Percentiles rank a stretch among this genome's conserved stretches.
phyloP scores from a whole-genome alignment of 352 stramenopile species.

The Pseudoperonospora humuli region DNA sequence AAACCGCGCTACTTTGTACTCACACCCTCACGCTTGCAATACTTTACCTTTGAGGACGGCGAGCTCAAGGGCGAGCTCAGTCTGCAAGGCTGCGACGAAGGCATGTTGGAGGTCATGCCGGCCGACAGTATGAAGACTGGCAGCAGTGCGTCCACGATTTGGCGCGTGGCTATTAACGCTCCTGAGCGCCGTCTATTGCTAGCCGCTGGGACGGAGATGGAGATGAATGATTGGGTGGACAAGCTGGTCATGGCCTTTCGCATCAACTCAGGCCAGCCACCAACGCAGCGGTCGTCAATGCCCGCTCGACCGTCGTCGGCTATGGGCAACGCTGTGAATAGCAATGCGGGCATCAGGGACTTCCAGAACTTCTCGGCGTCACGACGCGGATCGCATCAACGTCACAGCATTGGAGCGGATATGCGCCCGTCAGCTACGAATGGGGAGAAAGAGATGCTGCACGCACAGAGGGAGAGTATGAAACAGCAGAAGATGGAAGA shows the following conservation, averaged over 20 bases:
- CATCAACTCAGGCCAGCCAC: conserved; percentile 38
- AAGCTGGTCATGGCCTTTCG: conserved; percentile 63
- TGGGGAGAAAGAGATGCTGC: conserved; percentile 20
- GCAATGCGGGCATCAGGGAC: conserved; percentile 41
- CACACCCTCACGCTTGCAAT: conserved; percentile 46
- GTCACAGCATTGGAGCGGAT: conserved; percentile 38
- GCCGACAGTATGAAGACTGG: conserved; percentile 67
- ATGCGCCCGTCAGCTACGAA: conserved; percentile 25
- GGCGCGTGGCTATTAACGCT: conserved; percentile 66
- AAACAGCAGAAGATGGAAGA: conserved; percentile 20
- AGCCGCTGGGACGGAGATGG: conserved; percentile 63
- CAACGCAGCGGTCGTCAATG: conserved; percentile 23
- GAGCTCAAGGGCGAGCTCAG: conserved; percentile 67
- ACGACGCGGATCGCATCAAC: conserved; percentile 26
- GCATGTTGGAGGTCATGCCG: conserved; percentile 72
- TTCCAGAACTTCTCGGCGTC: conserved; percentile 77
- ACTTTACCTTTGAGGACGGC: conserved; percentile 78
- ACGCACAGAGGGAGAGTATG: conserved; percentile 18
- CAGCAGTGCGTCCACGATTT: conserved; percentile 65
- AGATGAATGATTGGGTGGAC: conserved; percentile 84
- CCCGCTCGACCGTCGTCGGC: conserved; percentile 14
- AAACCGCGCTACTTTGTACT: conserved; percentile 78
- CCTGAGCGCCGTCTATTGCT: conserved; percentile 51
- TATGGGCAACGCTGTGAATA: conserved; percentile 4
- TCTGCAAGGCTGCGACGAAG: conserved; percentile 49